A percentile compares a stretch with the other conserved stretches of the same genome.
These are phyloP conservation scores for Ophiostoma ulmi DNA, from an alignment of 2,329 filamentous ascomycete species.

Conservation along the genomic window DNA sequence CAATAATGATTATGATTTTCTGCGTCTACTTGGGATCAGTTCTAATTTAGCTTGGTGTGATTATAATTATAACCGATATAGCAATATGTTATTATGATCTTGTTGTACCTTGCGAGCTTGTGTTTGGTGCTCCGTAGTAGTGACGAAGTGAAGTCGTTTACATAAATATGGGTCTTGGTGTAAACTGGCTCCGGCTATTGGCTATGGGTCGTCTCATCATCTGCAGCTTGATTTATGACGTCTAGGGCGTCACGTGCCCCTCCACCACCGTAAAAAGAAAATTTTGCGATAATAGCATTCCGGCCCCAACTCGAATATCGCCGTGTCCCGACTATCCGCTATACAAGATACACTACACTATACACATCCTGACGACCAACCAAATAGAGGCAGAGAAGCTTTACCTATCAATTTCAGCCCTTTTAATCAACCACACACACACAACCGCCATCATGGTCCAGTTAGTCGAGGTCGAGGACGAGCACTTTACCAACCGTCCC, in stretches of 20 bases:
- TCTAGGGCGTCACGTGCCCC: slow-evolving; percentile 20
- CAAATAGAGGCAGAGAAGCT: background rate
- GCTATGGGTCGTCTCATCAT: background rate
- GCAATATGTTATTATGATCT: background rate
- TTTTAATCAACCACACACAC: background rate
- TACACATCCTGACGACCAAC: background rate
- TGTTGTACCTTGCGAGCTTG: background rate
- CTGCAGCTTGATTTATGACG: slow-evolving; percentile 1
- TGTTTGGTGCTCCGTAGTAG: background rate
- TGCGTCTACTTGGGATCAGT: background rate
- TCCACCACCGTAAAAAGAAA: slow-evolving; percentile 12
- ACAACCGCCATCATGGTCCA: slow-evolving; percentile 65
- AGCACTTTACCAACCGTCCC: slow-evolving; percentile 76
- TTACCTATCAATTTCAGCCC: background rate
- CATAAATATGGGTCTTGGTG: background rate
- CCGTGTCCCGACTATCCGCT: slow-evolving; percentile 12
- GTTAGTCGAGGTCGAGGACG: slow-evolving; percentile 93
- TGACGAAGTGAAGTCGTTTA: background rate
- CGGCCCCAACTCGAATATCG: background rate
- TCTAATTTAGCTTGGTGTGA: no score
- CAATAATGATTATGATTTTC: background rate
- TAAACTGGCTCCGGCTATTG: background rate
- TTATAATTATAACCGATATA: background rate
- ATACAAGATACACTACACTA: slow-evolving; percentile 3
- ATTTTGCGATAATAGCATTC: slow-evolving; percentile 18